These are phyloP conservation scores for Talaromyces albobiverticillius DNA, from an alignment of 2,329 filamentous ascomycete species.

Conservation along the genomic window DNA sequence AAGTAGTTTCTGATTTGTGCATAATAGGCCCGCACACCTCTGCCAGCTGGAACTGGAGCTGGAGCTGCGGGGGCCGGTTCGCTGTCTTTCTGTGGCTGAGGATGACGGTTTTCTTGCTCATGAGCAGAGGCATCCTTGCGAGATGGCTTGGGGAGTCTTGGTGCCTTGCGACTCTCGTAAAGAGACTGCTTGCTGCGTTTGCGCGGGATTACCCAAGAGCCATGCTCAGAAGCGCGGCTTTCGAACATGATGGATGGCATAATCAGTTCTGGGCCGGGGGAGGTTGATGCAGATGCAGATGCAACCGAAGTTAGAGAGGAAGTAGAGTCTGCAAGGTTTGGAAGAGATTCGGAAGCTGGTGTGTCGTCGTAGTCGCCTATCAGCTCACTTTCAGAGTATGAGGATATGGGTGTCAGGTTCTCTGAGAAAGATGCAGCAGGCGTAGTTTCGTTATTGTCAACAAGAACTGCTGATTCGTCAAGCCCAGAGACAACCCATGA, in stretches of 20 bases:
- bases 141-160: slow-evolving; percentile 5
- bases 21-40: neutral
- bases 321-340: slow-evolving; percentile 22
- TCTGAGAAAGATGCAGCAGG: neutral
- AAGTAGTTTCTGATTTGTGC: slow-evolving; percentile 2
- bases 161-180: slow-evolving; percentile 14
- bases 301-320: slow-evolving; percentile 23
- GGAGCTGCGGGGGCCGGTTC: neutral
- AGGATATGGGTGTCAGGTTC: slow-evolving; percentile 6
- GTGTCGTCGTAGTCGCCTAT: slow-evolving; percentile 1
- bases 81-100: neutral
- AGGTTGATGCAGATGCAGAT: too few species aligned
- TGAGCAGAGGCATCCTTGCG: neutral
- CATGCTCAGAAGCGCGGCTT: slow-evolving; percentile 16
- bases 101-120: neutral
- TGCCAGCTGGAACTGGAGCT: neutral
- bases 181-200: slow-evolving; percentile 10
- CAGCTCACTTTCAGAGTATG: slow-evolving; percentile 11
- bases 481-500: slow-evolving; percentile 36
- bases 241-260: slow-evolving; percentile 40
- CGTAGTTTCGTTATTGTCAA: neutral
- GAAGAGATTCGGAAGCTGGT: neutral
- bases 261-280: slow-evolving; percentile 36
- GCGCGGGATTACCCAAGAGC: slow-evolving; percentile 15
- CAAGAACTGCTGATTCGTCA: slow-evolving; percentile 12